Base-by-base conservation (phyloP, 2,329 filamentous ascomycete species). In the Phaeomoniella chlamydospora region DNA sequence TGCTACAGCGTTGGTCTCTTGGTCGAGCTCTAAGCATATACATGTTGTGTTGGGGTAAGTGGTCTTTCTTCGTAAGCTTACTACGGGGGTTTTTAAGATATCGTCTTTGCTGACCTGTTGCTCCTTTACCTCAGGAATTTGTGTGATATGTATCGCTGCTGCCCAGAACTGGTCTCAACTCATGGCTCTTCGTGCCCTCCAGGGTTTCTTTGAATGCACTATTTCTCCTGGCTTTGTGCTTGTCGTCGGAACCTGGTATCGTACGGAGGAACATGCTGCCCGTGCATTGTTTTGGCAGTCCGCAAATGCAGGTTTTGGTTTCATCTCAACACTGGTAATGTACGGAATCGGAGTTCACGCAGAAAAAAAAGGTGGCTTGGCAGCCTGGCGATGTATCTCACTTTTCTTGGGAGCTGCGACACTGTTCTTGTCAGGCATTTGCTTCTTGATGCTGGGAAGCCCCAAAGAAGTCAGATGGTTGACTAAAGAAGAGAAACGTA, bases 201-300 rank as follows among this genome's bases (percentile, higher is more conserved):
- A 57, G 40, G 54, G 56, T 15, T 49, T 57, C 36, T 59, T 57
- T 37, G 55, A 57, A 37, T 56, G 54, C 37, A 56, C 53, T 4
- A 56, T 58, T 31, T 50, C 45, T 0, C 53, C 55, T 0, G 54
- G 53, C 5, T 57, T 56, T 36, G 44, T 58, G 2, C 43, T 56
- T 3, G 45, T 58, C 13, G 49, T 54, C 22, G 50, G 52, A 0
- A 49, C 44, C 4, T 58, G 54, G 55, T 57, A 58, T 29, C 44
- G 46, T 2, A 48, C 48, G 0, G 48, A 55, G 15, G 55, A 57
- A 34, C 55, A 58, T 34, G 44, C 52, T 2, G 46, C 49, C 5
- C 47, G 55, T 5, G 45, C 53, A 2, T 46, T 58, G 0, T 52
- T 58, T 41, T 58, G 54, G 47, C 52, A 55, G 32, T 53, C 51